phyloP scores from a whole-genome alignment of 768 basidiomycete genomes.

The Sarcodon sp. region DNA sequence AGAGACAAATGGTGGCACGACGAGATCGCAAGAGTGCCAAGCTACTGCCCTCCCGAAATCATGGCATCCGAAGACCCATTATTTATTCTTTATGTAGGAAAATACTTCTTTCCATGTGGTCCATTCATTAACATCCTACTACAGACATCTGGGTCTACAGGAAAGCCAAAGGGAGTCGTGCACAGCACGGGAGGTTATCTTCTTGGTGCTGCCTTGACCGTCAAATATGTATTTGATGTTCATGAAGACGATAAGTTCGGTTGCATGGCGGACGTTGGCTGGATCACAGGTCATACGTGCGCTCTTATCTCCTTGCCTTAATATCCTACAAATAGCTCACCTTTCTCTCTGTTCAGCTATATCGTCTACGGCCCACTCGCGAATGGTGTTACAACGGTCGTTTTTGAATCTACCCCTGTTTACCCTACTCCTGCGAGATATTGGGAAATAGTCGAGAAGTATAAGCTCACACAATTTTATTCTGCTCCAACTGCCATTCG shows the following conservation, averaged over 20 bases:
- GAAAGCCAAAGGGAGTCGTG: constrained; percentile 95
- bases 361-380: constrained; percentile 92
- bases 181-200: constrained; percentile 86
- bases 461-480: constrained; percentile 95
- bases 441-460: constrained; percentile 91
- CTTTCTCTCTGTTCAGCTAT: constrained; percentile 31
- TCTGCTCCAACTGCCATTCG: constrained; percentile 92
- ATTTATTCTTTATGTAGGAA: constrained; percentile 93
- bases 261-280: constrained; percentile 98
- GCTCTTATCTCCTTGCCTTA: constrained; percentile 3
- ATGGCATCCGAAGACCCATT: constrained; percentile 93
- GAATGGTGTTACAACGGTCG: constrained; percentile 73
- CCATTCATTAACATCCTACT: constrained; percentile 1
- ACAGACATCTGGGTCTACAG: constrained; percentile 88
- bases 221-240: constrained; percentile 97
- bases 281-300: constrained; percentile 94
- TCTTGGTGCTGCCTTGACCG: constrained; percentile 80
- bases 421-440: constrained; percentile 95
- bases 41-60: constrained; percentile 78
- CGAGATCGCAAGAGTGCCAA: constrained; percentile 70
- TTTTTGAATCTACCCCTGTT: constrained; percentile 95
- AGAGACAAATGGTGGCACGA: constrained; percentile 97
- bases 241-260: constrained; percentile 94
- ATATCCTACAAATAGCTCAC: background rate
- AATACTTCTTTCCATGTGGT: constrained; percentile 1